Conservation (phyloP, 2,329 filamentous ascomycete species). For the Venturia oleaginea region DNA sequence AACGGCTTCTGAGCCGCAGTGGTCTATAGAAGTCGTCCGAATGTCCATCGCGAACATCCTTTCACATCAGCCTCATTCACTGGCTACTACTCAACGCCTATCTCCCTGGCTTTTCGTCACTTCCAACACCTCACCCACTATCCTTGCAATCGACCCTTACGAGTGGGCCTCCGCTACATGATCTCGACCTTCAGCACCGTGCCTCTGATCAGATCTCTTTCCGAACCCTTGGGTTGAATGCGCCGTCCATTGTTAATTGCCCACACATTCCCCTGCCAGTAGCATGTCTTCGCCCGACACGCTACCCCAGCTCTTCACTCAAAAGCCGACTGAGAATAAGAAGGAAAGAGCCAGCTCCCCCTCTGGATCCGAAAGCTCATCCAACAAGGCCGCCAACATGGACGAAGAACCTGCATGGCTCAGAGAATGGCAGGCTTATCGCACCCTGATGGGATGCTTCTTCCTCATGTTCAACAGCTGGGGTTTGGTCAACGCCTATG, state of each 20-base stretch:
- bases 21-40: neutral
- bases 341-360: neutral
- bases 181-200: neutral
- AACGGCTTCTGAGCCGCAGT: neutral
- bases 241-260: neutral
- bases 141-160: neutral
- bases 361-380: neutral
- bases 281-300: neutral
- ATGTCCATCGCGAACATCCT: neutral
- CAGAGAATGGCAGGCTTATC: slow-evolving; percentile 35
- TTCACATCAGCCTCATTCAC: neutral
- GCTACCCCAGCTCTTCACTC: neutral
- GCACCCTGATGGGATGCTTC: slow-evolving; percentile 38
- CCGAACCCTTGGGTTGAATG: neutral
- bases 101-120: neutral
- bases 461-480: slow-evolving; percentile 43
- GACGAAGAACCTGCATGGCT: slow-evolving; percentile 32
- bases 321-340: neutral
- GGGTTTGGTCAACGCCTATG: slow-evolving; percentile 42
- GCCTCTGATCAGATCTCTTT: neutral
- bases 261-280: neutral
- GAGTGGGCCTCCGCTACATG: neutral
- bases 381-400: no score
- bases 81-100: neutral
- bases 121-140: neutral